Evolutionary conservation across 2,329 filamentous ascomycete species (phyloP).

Genomic region (Colletotrichum sp.): DNA sequence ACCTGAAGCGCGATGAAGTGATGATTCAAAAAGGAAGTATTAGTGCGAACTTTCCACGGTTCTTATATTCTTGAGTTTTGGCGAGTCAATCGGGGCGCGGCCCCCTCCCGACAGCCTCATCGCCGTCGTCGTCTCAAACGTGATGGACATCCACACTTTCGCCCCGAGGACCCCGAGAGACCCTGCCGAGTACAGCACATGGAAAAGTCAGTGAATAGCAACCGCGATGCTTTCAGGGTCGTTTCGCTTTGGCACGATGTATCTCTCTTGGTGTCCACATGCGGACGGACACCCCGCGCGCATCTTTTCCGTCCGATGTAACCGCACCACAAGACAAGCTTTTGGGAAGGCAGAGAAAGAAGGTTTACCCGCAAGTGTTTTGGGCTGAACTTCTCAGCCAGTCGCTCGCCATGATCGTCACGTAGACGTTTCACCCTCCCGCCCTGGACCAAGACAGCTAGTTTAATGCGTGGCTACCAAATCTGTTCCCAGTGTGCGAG

Average conservation of each 20-base stretch:
- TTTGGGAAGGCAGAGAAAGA: neutral
- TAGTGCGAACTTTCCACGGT: neutral
- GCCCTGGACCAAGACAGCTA: neutral
- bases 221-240: neutral
- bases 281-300: neutral
- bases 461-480: neutral
- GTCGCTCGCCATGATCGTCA: neutral
- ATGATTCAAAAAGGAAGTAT: rapidly evolving
- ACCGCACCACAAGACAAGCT: neutral
- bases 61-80: neutral
- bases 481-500: neutral
- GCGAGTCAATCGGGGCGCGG: neutral
- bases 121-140: constrained; percentile 7
- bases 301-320: constrained; percentile 1
- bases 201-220: neutral
- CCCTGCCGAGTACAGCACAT: neutral
- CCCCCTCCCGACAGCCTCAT: neutral
- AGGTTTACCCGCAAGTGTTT: constrained; percentile 5
- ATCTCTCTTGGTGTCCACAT: neutral
- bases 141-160: neutral
- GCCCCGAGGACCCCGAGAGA: neutral
- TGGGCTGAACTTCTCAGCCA: constrained; percentile 5
- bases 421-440: neutral
- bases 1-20: neutral
- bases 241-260: neutral